Evolutionary conservation across 441 rosid genomes (phyloP).

Genomic region (Bocquillonia castaneifolia): DNA sequence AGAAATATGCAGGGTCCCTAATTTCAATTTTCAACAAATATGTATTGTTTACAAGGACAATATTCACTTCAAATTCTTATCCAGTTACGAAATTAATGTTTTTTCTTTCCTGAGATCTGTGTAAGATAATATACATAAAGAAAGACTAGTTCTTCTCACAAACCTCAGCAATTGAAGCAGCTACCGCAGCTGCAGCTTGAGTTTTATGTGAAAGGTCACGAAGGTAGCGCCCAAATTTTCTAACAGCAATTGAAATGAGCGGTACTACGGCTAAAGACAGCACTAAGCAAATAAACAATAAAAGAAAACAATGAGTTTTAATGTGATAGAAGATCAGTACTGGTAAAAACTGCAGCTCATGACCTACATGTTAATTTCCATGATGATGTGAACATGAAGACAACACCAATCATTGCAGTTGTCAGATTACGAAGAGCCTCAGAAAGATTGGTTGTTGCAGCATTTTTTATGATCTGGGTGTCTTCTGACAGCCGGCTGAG

Average conservation of each 20-base stretch:
- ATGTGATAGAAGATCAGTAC: conserved; percentile 14
- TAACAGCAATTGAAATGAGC: conserved; percentile 62
- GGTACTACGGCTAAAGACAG: conserved; percentile 82
- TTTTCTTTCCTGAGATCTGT: not conserved
- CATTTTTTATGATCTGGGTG: conserved; percentile 91
- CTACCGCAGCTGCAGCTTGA: conserved; percentile 93
- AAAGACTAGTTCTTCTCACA: not conserved
- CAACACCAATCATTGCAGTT: conserved; percentile 73
- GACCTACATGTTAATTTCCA: conserved; percentile 84
- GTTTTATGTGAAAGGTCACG: conserved; percentile 87
- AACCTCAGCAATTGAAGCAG: conserved; percentile 96
- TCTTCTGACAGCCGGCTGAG: conserved; percentile 91
- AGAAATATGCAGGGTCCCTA: not conserved
- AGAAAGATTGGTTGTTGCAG: conserved; percentile 93
- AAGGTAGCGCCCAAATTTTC: conserved; percentile 67
- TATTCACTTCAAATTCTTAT: not conserved
- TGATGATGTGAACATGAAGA: conserved; percentile 86
- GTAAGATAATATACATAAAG: not conserved
- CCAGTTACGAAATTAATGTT: not conserved
- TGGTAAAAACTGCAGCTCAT: not conserved
- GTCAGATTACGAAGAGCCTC: conserved; percentile 82
- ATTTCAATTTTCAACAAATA: not conserved
- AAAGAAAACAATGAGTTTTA: conserved; percentile 13
- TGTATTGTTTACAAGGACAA: not conserved
- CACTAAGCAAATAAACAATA: conserved; percentile 39